These are phyloP conservation scores for Sphagnurus paluster DNA, from an alignment of 1,284 basidiomycete species.

Conservation along the genomic window DNA sequence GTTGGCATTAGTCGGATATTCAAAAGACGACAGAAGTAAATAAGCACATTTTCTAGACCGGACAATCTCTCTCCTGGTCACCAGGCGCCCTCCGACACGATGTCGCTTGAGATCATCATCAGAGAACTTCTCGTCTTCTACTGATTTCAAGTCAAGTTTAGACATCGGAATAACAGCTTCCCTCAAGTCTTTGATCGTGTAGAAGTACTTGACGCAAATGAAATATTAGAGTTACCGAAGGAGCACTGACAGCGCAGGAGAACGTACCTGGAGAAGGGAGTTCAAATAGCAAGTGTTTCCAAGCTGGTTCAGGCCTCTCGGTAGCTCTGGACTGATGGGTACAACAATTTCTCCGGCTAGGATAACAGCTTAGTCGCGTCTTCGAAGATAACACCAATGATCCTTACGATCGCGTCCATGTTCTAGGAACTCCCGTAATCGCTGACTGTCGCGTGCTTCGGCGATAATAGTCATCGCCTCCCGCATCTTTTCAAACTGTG, in stretches of 20 bases:
- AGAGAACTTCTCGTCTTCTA: slow-evolving; percentile 69
- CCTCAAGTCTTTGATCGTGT: slow-evolving; percentile 88
- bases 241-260: not conserved
- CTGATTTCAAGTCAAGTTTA: slow-evolving; percentile 50
- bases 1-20: slow-evolving; percentile 8
- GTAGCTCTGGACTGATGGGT: slow-evolving; percentile 62
- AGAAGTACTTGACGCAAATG: slow-evolving; percentile 73
- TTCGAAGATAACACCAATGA: slow-evolving; percentile 5
- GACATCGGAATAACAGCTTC: slow-evolving; percentile 70
- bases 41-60: slow-evolving; percentile 80
- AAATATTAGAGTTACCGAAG: not conserved
- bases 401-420: slow-evolving; percentile 73
- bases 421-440: slow-evolving; percentile 63
- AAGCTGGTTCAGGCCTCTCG: slow-evolving; percentile 87
- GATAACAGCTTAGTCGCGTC: slow-evolving; percentile 2
- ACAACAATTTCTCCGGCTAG: slow-evolving; percentile 62
- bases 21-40: slow-evolving; percentile 1
- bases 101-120: slow-evolving; percentile 80
- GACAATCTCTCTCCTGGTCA: slow-evolving; percentile 77
- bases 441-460: slow-evolving; percentile 72
- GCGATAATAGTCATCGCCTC: slow-evolving; percentile 70
- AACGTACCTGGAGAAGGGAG: slow-evolving; percentile 71
- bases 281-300: slow-evolving; percentile 95
- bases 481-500: slow-evolving; percentile 61
- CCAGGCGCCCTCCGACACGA: slow-evolving; percentile 83